Evolutionary conservation across 208 protist species (phyloP).

Genomic region (Wallacemonas sp.): DNA sequence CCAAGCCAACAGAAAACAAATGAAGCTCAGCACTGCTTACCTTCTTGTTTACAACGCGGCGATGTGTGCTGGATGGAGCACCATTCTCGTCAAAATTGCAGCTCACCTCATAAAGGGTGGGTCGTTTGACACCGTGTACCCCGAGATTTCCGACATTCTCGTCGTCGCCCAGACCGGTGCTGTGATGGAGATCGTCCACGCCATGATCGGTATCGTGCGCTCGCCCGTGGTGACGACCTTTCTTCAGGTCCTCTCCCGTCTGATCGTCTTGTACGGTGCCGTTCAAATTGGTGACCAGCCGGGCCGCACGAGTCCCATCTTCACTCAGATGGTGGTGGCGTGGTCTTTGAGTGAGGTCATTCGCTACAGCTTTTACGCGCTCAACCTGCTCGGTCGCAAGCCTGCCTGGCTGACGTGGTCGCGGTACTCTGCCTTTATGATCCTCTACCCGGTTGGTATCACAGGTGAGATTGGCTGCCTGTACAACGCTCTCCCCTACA

Average conservation of each 20-base stretch:
- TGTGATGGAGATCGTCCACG: slow-evolving; percentile 81
- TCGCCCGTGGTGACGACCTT: slow-evolving; percentile 80
- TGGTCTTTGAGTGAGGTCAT: slow-evolving; percentile 89
- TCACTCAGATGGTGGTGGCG: slow-evolving; percentile 79
- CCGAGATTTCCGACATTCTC: slow-evolving; percentile 57
- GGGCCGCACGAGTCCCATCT: slow-evolving; percentile 40
- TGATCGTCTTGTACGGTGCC: slow-evolving; percentile 81
- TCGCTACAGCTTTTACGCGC: slow-evolving; percentile 87
- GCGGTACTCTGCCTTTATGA: slow-evolving; percentile 88
- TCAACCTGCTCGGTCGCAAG: slow-evolving; percentile 53
- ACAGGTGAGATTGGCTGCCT: slow-evolving; percentile 84
- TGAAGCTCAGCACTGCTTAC: slow-evolving; percentile 60
- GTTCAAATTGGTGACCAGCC: slow-evolving; percentile 65
- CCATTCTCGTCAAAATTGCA: slow-evolving; percentile 57
- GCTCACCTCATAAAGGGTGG: slow-evolving; percentile 37
- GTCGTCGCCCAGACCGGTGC: slow-evolving; percentile 85
- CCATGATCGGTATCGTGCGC: slow-evolving; percentile 71
- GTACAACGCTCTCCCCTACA: slow-evolving; percentile 71
- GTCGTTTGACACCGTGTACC: slow-evolving; percentile 51
- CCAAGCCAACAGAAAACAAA: slow-evolving; percentile 1
- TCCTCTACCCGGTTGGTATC: slow-evolving; percentile 91
- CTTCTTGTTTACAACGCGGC: slow-evolving; percentile 75
- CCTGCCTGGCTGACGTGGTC: slow-evolving; percentile 71
- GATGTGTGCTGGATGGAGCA: slow-evolving; percentile 72
- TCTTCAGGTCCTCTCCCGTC: slow-evolving; percentile 84